Conservation (phyloP, 768 basidiomycete species). For the Pleurotus platypus region DNA sequence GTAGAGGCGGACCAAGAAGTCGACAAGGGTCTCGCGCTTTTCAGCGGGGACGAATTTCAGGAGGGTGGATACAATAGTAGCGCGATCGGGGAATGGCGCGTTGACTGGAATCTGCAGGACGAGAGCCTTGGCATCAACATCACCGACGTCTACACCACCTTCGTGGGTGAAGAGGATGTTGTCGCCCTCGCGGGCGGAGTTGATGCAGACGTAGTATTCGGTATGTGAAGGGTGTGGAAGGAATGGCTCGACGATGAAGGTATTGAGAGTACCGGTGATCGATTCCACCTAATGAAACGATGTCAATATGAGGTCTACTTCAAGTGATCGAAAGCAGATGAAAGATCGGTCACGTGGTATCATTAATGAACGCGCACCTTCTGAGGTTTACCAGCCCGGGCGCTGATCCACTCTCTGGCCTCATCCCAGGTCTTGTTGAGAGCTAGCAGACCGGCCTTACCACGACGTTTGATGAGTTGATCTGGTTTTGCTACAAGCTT, state of each 20-base stretch:
- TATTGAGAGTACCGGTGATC: slow-evolving; percentile 91
- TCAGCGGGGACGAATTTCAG: slow-evolving; percentile 78
- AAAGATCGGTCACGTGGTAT: slow-evolving; percentile 1
- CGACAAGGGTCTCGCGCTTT: slow-evolving; percentile 89
- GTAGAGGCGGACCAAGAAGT: slow-evolving; percentile 95
- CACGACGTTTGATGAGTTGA: slow-evolving; percentile 99
- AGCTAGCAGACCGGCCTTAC: slow-evolving; percentile 93
- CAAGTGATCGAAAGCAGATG: neutral
- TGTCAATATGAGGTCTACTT: slow-evolving; percentile 12
- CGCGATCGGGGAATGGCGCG: slow-evolving; percentile 77
- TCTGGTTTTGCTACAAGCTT: slow-evolving; percentile 97
- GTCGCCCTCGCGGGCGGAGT: slow-evolving; percentile 91
- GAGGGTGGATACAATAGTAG: slow-evolving; percentile 69
- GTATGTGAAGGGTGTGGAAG: slow-evolving; percentile 90
- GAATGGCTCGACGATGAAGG: slow-evolving; percentile 99
- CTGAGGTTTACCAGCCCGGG: slow-evolving; percentile 89
- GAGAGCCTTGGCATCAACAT: slow-evolving; percentile 96
- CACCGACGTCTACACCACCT: slow-evolving; percentile 97
- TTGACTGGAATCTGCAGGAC: slow-evolving; percentile 80
- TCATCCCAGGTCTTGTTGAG: slow-evolving; percentile 93
- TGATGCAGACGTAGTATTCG: slow-evolving; percentile 98
- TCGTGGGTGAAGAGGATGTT: slow-evolving; percentile 98
- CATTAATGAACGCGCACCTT: slow-evolving; percentile 43
- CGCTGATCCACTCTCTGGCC: slow-evolving; percentile 82
- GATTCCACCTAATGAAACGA: slow-evolving; percentile 70